Conservation (phyloP, 2,329 filamentous ascomycete species). For the Sclerotinia spermophila region DNA sequence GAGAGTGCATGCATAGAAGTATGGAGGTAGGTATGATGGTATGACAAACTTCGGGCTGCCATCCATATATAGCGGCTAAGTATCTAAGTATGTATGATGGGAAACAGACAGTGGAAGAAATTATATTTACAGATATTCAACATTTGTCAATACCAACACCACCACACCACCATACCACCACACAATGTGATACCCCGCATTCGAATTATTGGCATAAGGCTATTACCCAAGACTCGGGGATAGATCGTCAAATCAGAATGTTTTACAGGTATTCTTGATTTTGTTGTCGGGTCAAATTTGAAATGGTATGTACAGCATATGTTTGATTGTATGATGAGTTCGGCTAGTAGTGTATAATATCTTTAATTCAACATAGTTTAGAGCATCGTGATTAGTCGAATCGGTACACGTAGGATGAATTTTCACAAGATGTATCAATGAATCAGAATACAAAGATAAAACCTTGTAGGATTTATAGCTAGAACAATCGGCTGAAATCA, state of each 20-base stretch:
- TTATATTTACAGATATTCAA: background rate
- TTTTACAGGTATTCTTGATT: background rate
- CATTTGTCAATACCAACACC: background rate
- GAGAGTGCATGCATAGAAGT: background rate
- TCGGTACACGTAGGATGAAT: too few species aligned
- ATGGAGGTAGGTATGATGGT: background rate
- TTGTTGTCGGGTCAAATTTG: background rate
- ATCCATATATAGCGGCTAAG: background rate
- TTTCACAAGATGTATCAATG: background rate
- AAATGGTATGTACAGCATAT: background rate
- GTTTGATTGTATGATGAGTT: background rate
- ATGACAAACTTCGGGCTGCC: background rate
- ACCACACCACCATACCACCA: background rate
- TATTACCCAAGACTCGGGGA: background rate
- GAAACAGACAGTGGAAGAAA: background rate
- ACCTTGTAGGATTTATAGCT: background rate
- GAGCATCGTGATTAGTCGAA: background rate
- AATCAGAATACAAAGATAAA: background rate
- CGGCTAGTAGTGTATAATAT: background rate
- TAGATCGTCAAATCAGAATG: background rate
- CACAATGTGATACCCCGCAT: background rate
- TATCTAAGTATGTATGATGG: background rate
- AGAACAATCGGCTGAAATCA: background rate
- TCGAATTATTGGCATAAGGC: background rate
- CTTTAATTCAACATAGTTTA: background rate